Conservation (phyloP, 1,284 basidiomycete species). For the Malassezia vespertilionis region DNA sequence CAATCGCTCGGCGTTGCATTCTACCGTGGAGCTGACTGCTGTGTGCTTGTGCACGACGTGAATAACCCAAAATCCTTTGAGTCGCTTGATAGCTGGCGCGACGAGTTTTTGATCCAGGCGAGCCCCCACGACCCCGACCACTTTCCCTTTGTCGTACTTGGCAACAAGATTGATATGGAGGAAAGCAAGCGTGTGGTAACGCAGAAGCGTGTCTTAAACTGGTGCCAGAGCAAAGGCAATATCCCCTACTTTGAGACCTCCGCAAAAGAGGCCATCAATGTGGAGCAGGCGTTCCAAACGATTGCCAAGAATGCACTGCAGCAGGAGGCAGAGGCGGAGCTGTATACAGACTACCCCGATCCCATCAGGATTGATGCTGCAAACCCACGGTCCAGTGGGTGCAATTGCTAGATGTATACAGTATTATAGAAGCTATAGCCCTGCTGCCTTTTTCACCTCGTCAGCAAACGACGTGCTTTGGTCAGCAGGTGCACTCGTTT, state of each 20-base stretch:
- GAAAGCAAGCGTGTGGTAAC: conserved; percentile 97
- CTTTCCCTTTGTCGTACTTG: conserved; percentile 82
- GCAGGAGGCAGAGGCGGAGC: conserved; percentile 88
- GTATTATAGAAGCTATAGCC: conserved; percentile 33
- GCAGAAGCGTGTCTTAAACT: conserved; percentile 98
- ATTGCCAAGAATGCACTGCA: conserved; percentile 96
- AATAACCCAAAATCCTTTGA: conserved; percentile 98
- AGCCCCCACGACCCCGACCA: conserved; percentile 97
- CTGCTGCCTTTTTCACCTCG: conserved; percentile 39
- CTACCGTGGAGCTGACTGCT: conserved; percentile 98
- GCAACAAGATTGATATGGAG: conserved; percentile 99
- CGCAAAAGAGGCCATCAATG: conserved; percentile 98
- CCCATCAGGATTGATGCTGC: conserved; percentile 94
- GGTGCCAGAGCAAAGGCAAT: conserved; percentile 99
- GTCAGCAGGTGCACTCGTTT: conserved; percentile 25
- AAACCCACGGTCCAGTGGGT: conserved; percentile 47
- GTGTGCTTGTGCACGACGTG: conserved; percentile 96
- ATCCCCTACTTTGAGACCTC: conserved; percentile 99
- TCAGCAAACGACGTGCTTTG: conserved; percentile 26
- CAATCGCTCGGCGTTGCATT: conserved; percentile 52
- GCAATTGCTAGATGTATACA: conserved; percentile 18
- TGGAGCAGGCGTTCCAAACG: conserved; percentile 98
- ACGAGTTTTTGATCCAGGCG: conserved; percentile 56
- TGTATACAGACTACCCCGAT: conserved; percentile 98
- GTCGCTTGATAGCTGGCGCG: conserved; percentile 52